These are phyloP conservation scores for Litchi chinensis DNA, from an alignment of 345 rosid genomes.

Conservation along the genomic window DNA sequence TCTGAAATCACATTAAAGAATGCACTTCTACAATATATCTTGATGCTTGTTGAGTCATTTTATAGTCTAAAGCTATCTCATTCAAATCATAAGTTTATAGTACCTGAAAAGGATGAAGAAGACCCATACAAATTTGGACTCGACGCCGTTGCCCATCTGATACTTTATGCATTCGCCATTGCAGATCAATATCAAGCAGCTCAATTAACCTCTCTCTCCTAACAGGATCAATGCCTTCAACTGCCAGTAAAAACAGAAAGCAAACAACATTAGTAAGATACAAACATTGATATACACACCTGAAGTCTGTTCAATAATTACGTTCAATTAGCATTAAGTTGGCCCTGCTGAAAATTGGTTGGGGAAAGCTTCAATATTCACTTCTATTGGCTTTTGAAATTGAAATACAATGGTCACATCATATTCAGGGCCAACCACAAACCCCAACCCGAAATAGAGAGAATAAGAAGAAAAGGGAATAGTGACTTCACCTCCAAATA, in stretches of 20 bases:
- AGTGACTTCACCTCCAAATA: slow-evolving; percentile 73
- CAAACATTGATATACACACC: background rate
- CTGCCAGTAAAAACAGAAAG: slow-evolving; percentile 38
- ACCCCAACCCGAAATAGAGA: background rate
- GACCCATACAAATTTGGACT: slow-evolving; percentile 98
- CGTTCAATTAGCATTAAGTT: background rate
- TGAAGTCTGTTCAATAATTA: background rate
- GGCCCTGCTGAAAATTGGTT: background rate
- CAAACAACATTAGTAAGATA: background rate
- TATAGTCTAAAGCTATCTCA: background rate
- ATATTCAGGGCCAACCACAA: background rate
- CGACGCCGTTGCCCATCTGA: slow-evolving; percentile 98
- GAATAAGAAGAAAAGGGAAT: background rate
- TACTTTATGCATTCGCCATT: slow-evolving; percentile 99
- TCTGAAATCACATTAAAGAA: background rate
- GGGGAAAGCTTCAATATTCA: background rate
- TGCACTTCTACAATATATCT: background rate
- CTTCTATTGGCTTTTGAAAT: background rate
- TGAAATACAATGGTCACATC: background rate
- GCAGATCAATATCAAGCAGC: slow-evolving; percentile 88
- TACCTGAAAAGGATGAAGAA: slow-evolving; percentile 93
- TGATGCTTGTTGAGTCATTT: background rate
- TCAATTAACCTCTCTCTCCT: slow-evolving; percentile 90
- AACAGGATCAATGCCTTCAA: slow-evolving; percentile 84
- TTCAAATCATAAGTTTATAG: slow-evolving; percentile 3